A percentile compares a stretch with the other conserved stretches of the same genome.
Conservation (phyloP, 2,329 filamentous ascomycete genomes). For the Eutypa lata region DNA sequence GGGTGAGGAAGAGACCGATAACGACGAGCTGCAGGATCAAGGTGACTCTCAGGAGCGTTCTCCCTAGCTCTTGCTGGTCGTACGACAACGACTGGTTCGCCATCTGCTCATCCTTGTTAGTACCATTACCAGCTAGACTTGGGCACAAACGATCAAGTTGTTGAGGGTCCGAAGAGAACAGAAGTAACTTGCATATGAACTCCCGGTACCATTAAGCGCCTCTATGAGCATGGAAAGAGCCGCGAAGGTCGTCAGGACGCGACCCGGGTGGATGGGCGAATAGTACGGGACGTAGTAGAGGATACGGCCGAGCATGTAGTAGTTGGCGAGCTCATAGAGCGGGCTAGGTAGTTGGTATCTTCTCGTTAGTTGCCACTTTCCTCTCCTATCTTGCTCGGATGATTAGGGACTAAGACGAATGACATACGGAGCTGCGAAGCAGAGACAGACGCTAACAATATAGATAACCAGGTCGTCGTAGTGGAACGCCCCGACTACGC, state of each 20-base stretch:
- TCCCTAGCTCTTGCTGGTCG: conserved; percentile 37
- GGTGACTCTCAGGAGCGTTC: conserved; percentile 46
- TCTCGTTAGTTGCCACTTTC: conserved; percentile 10
- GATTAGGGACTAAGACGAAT: neutral
- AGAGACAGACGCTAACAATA: conserved; percentile 38
- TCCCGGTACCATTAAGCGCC: conserved; percentile 45
- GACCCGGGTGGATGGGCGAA: conserved; percentile 43
- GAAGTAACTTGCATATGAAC: conserved; percentile 30
- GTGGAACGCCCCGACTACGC: conserved; percentile 45
- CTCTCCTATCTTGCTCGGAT: neutral
- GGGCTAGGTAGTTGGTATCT: conserved; percentile 34
- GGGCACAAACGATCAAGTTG: no score
- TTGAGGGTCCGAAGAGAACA: neutral
- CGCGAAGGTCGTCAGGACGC: conserved; percentile 40
- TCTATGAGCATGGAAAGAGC: conserved; percentile 45
- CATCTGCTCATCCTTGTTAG: conserved; percentile 10
- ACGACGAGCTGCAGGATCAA: conserved; percentile 55
- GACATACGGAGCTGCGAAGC: conserved; percentile 33
- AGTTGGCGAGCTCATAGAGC: conserved; percentile 54
- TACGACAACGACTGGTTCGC: conserved; percentile 42
- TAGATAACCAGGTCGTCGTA: conserved; percentile 39
- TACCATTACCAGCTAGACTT: no score
- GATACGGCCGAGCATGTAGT: conserved; percentile 54
- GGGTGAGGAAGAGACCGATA: conserved; percentile 43
- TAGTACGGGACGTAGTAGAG: conserved; percentile 57